Evolutionary conservation across 345 rosid species (phyloP), one percentile per base, ranked within the genome.

Genomic region (Eucalyptus tenuipes): DNA sequence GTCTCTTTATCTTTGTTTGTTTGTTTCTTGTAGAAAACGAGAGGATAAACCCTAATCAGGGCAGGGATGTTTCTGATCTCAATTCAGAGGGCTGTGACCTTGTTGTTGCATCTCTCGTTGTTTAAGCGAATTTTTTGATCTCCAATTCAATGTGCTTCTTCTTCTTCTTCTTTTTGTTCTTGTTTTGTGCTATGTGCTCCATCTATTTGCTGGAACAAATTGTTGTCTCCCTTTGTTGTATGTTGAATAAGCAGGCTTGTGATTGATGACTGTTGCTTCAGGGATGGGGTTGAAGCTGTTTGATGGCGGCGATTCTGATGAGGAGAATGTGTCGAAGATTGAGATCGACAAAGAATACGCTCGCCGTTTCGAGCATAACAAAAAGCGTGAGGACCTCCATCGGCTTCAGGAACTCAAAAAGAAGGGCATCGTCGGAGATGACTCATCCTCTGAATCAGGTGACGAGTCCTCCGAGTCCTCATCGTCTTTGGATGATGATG

Each of bases 381-480:
- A 93, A 94, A 90, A 91, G 75, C 94, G 97, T 2, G 97, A 95
- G 88, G 97, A 93, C 90, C 94, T 93, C 45, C 96, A 94, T 29
- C 90, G 94, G 84, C 93, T 86, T 52, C 93, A 93, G 88, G 96
- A 91, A 91, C 93, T 92, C 33, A 86, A 89, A 85, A 91, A 88
- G 93, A 92, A 50, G 88, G 99, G 98, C 87, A 64, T 75, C 18
- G 88, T 91, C 13, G 91, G 86, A 7, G 94, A 89, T 14, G 87
- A 88, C 0, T 89, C 86, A 80, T 89, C 49, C 33, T 91, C 92
- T 2, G 93, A 80, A 17, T 90, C 91, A 4, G 92, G 92, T 7
- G 87, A 68, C 2, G 93, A 89, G 17, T 90, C 90, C 13, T 90
- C 93, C 5, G 57, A 48, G 17, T 87, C 90, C 3, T 89, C 92